These are phyloP conservation scores for Rhododendron mucronatum DNA, from an alignment of 148 eudicot species.

Conservation along the genomic window DNA sequence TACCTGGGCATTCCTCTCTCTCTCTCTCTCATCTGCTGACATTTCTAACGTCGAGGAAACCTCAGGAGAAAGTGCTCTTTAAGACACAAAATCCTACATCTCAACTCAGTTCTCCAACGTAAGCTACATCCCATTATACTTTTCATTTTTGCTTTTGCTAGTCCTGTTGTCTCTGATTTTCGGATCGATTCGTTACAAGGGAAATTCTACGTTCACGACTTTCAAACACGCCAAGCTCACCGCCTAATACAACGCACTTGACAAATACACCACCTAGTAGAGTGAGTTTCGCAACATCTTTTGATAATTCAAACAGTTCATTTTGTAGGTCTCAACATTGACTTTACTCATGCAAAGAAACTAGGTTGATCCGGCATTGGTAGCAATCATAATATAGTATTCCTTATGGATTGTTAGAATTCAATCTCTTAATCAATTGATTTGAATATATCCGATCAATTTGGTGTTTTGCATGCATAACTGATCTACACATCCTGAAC, in stretches of 20 bases:
- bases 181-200: background rate
- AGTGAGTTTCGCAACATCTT: too few relatives aligned
- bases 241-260: too few relatives aligned
- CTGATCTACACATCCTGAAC: background rate
- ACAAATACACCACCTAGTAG: too few relatives aligned
- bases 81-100: background rate
- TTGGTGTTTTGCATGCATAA: background rate
- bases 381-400: background rate
- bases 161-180: too few relatives aligned
- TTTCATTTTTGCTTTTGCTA: background rate
- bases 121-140: background rate
- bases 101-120: background rate
- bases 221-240: background rate
- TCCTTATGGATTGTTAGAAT: too few relatives aligned
- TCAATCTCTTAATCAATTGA: background rate
- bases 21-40: background rate
- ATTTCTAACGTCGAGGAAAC: too few relatives aligned
- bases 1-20: too few relatives aligned
- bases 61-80: background rate
- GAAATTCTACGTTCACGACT: background rate
- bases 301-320: background rate
- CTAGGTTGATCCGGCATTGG: background rate
- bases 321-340: background rate
- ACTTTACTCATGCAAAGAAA: background rate
- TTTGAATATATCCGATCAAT: too few relatives aligned